A percentile compares a stretch with the other conserved stretches of the same genome.
Conservation (phyloP, 495 filamentous ascomycete species). For the Hamigera avellanea region DNA sequence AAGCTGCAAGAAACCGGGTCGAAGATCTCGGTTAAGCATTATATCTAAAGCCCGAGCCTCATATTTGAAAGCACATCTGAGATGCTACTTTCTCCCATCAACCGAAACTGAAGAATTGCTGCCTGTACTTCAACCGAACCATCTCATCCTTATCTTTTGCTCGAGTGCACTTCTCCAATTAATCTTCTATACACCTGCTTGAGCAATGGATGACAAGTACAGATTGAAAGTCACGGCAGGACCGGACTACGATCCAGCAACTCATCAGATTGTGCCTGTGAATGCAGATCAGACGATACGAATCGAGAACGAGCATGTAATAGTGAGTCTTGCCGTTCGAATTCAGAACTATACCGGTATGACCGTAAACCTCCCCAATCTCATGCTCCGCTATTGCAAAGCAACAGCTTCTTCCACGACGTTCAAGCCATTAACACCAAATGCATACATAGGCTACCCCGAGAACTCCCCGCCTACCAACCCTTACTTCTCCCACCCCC, state of each 20-base stretch:
- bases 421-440: neutral
- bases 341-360: slow-evolving; percentile 53
- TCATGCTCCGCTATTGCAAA: slow-evolving; percentile 1
- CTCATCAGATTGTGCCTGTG: slow-evolving; percentile 58
- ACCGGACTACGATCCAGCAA: slow-evolving; percentile 51
- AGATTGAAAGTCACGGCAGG: slow-evolving; percentile 48
- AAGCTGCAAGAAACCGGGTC: too few relatives aligned
- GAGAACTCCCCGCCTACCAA: slow-evolving; percentile 44
- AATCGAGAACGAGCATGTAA: slow-evolving; percentile 48
- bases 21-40: too few relatives aligned
- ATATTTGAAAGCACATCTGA: too few relatives aligned
- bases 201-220: slow-evolving; percentile 12
- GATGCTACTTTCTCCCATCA: too few relatives aligned
- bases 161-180: too few relatives aligned
- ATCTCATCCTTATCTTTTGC: too few relatives aligned
- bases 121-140: too few relatives aligned
- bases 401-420: neutral
- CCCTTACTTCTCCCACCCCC: slow-evolving; percentile 60
- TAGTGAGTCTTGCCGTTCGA: slow-evolving; percentile 54
- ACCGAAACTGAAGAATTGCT: too few relatives aligned
- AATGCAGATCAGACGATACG: slow-evolving; percentile 47
- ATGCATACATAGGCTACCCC: slow-evolving; percentile 39
- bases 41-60: too few relatives aligned
- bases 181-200: too few relatives aligned
- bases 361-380: neutral